Percentiles rank a stretch among this genome's conserved stretches.
phyloP scores from a whole-genome alignment of 129 eudicot species.

The Flaveria linearis region DNA sequence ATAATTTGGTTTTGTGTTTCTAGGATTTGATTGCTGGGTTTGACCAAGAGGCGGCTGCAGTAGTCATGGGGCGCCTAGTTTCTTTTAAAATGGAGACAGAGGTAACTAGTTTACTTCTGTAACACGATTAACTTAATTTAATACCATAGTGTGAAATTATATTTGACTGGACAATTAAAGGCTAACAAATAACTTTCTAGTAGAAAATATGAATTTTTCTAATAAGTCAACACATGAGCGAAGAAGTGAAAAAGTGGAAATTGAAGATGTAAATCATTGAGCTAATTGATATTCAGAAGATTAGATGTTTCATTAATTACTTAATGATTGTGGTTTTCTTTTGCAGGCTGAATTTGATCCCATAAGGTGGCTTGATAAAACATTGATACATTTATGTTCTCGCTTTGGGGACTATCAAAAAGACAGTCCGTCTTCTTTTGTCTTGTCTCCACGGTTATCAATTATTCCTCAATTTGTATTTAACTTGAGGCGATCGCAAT shows the following conservation, averaged over 20 bases:
- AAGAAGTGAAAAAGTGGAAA: background rate
- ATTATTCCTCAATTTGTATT: conserved; percentile 96
- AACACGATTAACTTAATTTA: background rate
- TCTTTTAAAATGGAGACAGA: conserved; percentile 98
- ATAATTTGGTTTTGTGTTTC: conserved; percentile 27
- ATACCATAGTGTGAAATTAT: background rate
- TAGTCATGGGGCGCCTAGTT: conserved; percentile 90
- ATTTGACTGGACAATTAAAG: background rate
- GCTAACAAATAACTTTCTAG: conserved; percentile 4
- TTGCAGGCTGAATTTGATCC: conserved; percentile 97
- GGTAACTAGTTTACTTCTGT: conserved; percentile 40
- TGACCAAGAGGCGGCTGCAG: conserved; percentile 99
- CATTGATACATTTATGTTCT: conserved; percentile 86
- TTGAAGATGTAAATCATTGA: background rate
- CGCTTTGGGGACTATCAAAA: conserved; percentile 95
- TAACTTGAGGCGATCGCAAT: conserved; percentile 87
- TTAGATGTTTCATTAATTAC: background rate
- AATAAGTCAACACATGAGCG: background rate
- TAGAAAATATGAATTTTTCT: background rate
- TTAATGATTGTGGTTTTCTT: conserved; percentile 10
- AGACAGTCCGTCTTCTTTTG: conserved; percentile 92
- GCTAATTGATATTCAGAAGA: background rate
- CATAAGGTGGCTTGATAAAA: conserved; percentile 97
- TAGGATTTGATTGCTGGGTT: conserved; percentile 93
- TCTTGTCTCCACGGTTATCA: conserved; percentile 81